phyloP scores from a whole-genome alignment of 2,329 filamentous ascomycete genomes.

The Epicoccum nigrum region DNA sequence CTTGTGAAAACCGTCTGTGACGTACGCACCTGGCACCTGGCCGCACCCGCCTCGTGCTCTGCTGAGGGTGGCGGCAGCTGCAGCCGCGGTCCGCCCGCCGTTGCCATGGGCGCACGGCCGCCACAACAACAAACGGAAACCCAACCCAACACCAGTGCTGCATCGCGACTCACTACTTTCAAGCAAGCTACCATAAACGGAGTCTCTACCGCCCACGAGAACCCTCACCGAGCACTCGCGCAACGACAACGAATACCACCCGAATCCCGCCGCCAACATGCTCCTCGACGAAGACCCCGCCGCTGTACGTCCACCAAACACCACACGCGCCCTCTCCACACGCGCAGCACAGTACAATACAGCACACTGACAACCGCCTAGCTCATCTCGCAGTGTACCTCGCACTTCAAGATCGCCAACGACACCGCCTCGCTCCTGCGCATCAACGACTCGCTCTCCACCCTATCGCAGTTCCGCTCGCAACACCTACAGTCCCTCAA shows the following conservation, averaged over 20 bases:
- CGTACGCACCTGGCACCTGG: too few relatives aligned
- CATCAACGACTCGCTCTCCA: slow-evolving; percentile 80
- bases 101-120: slow-evolving; percentile 44
- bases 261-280: slow-evolving; percentile 63
- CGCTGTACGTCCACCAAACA: slow-evolving; percentile 62
- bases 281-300: slow-evolving; percentile 93
- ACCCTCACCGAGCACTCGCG: too few relatives aligned
- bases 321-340: slow-evolving; percentile 11
- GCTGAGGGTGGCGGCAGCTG: slow-evolving; percentile 26
- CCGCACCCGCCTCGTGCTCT: slow-evolving; percentile 35
- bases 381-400: slow-evolving; percentile 90
- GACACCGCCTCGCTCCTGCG: slow-evolving; percentile 85
- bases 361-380: slow-evolving; percentile 48
- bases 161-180: slow-evolving; percentile 22
- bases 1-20: slow-evolving; percentile 39
- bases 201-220: too few relatives aligned
- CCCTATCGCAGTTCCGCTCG: slow-evolving; percentile 82
- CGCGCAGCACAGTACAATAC: too few relatives aligned
- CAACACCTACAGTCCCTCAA: slow-evolving; percentile 63
- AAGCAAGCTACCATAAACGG: too few relatives aligned
- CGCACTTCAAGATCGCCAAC: slow-evolving; percentile 92
- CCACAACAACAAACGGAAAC: slow-evolving; percentile 33
- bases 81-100: slow-evolving; percentile 21
- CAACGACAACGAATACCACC: background rate
- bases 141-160: slow-evolving; percentile 39